A percentile compares a stretch with the other conserved stretches of the same genome.
Conservation (phyloP, 352 stramenopile genomes). For the Phytopythium mirpurense region DNA sequence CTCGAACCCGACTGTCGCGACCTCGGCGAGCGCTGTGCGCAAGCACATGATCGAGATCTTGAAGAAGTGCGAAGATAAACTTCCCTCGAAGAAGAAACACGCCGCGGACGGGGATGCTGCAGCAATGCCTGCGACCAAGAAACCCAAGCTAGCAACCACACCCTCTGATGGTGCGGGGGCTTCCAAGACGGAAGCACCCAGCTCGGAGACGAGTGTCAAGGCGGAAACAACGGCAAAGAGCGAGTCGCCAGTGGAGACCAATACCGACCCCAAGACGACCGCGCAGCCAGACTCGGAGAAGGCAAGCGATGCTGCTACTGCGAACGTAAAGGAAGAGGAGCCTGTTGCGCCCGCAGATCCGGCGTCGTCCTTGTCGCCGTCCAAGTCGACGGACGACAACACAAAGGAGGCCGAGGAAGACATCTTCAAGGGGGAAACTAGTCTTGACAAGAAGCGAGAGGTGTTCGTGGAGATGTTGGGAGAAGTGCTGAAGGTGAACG, state of each 20-base stretch:
- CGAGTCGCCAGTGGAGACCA: constrained; percentile 7
- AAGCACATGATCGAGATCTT: constrained; percentile 76
- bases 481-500: constrained; percentile 41
- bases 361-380: constrained; percentile 7
- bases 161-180: constrained; percentile 1
- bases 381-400: constrained; percentile 3
- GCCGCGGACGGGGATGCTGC: constrained; percentile 18
- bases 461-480: constrained; percentile 69
- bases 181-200: background rate
- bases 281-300: constrained; percentile 8
- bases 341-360: background rate
- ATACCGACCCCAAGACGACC: constrained; percentile 3
- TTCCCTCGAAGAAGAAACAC: constrained; percentile 24
- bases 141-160: constrained; percentile 35
- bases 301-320: background rate
- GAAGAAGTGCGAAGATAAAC: constrained; percentile 16
- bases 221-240: constrained; percentile 11
- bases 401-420: constrained; percentile 15
- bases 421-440: constrained; percentile 28
- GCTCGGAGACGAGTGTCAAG: constrained; percentile 7
- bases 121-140: constrained; percentile 24
- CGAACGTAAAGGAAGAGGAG: background rate
- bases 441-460: constrained; percentile 49
- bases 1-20: constrained; percentile 53
- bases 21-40: constrained; percentile 68